phyloP scores from a whole-genome alignment of 176 grass and related monocot genomes.

The Rhynchospora breviuscula region DNA sequence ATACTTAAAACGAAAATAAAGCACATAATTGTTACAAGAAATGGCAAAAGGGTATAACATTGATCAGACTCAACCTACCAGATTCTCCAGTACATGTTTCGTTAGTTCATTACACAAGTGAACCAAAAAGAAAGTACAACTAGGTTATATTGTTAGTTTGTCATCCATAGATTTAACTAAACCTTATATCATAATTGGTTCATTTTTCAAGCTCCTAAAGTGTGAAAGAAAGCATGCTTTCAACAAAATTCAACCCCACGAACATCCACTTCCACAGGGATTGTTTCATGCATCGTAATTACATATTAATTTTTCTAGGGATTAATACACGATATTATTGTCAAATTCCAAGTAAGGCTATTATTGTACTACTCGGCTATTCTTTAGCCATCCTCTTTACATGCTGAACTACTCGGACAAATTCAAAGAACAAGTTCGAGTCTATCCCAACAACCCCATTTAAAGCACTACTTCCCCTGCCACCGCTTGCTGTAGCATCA shows the following conservation, averaged over 20 bases:
- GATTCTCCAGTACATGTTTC: too few relatives aligned
- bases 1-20: neutral
- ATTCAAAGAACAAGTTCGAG: constrained; percentile 49
- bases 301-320: neutral
- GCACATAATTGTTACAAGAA: neutral
- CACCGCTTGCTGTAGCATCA: constrained; percentile 34
- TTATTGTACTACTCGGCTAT: constrained; percentile 8
- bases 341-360: neutral
- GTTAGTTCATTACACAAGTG: neutral
- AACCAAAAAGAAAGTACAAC: neutral
- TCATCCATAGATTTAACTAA: neutral
- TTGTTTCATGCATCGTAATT: neutral
- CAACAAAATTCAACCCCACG: constrained; percentile 10
- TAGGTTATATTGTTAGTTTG: neutral
- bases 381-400: constrained; percentile 44
- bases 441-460: constrained; percentile 64
- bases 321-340: neutral
- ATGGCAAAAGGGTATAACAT: neutral
- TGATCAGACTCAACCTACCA: neutral
- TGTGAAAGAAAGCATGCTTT: neutral
- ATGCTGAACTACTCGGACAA: constrained; percentile 52
- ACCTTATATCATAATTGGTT: neutral
- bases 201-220: neutral
- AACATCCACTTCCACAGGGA: neutral
- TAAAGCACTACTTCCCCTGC: constrained; percentile 30